phyloP scores from a whole-genome alignment of 257 asterid genomes.

The Solanum habrochaites region DNA sequence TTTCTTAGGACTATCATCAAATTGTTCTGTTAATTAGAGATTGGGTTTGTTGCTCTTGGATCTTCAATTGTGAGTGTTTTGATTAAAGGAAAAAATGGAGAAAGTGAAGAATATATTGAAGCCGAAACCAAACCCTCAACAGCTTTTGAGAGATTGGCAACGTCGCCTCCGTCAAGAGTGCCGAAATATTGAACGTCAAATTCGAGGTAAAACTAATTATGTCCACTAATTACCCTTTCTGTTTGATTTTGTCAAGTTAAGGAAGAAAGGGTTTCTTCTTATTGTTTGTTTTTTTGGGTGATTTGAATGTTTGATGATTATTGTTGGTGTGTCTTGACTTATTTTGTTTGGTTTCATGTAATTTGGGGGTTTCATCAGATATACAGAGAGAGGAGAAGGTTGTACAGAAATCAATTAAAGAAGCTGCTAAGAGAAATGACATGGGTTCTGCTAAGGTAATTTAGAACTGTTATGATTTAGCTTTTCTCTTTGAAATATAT shows the following conservation, averaged over 20 bases:
- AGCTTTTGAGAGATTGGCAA: constrained; percentile 86
- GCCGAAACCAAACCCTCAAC: constrained; percentile 88
- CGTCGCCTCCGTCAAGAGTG: constrained; percentile 95
- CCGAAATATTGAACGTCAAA: constrained; percentile 88
- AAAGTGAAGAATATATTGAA: constrained; percentile 63
- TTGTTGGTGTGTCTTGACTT: background rate
- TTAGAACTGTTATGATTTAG: background rate
- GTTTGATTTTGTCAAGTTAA: background rate
- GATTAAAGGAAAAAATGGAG: constrained; percentile 26
- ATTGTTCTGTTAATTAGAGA: background rate
- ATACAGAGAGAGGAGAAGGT: constrained; percentile 88
- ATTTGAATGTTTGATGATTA: background rate
- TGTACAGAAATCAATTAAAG: constrained; percentile 93
- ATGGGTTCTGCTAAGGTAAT: constrained; percentile 95
- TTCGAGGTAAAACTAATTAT: constrained; percentile 44
- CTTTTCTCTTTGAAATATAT: background rate
- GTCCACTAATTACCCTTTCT: background rate
- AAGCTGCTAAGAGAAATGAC: constrained; percentile 89
- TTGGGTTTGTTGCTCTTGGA: background rate
- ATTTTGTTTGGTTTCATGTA: background rate
- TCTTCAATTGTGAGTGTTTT: background rate
- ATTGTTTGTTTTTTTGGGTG: background rate
- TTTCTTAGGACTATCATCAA: background rate
- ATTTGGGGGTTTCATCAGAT: constrained; percentile 32
- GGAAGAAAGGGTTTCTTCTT: background rate